Percentiles rank a stretch among this genome's conserved stretches.
phyloP scores from a whole-genome alignment of 2,329 filamentous ascomycete genomes.

The Hypoxylon sp. region DNA sequence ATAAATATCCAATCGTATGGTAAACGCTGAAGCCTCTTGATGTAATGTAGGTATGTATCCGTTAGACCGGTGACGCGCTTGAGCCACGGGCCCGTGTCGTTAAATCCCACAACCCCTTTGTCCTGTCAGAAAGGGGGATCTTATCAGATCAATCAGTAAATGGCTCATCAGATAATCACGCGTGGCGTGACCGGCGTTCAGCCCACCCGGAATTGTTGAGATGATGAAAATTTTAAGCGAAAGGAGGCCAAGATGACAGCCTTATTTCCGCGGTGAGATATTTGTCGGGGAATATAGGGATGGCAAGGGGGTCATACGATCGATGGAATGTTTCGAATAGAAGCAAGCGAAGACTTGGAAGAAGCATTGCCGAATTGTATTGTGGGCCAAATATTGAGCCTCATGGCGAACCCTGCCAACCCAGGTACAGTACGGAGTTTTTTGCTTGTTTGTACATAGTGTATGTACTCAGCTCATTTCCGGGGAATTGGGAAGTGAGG shows the following conservation, averaged over 20 bases:
- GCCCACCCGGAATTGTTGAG: slow-evolving; percentile 36
- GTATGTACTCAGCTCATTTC: slow-evolving; percentile 35
- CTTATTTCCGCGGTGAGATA: slow-evolving; percentile 25
- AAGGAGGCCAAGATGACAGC: slow-evolving; percentile 1
- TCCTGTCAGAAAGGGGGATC: slow-evolving; percentile 20
- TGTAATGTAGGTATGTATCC: no score
- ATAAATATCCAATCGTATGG: slow-evolving; percentile 9
- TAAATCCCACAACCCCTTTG: slow-evolving; percentile 11
- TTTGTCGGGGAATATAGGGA: slow-evolving; percentile 28
- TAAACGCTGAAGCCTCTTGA: neutral
- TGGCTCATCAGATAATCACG: slow-evolving; percentile 35
- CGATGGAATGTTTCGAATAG: slow-evolving; percentile 38
- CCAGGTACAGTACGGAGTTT: slow-evolving; percentile 17
- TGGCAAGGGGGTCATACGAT: slow-evolving; percentile 33
- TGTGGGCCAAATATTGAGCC: slow-evolving; percentile 23
- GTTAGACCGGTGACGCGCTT: neutral
- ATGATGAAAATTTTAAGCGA: slow-evolving; percentile 31
- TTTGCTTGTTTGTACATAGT: slow-evolving; percentile 24
- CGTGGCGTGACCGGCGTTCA: slow-evolving; percentile 43
- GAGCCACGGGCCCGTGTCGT: slow-evolving; percentile 11
- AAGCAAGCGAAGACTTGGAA: slow-evolving; percentile 16
- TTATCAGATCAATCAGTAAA: slow-evolving; percentile 40
- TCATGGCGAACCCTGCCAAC: slow-evolving; percentile 7
- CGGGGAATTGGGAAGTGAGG: slow-evolving; percentile 33
- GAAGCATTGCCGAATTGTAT: slow-evolving; percentile 6